A percentile compares a stretch with the other conserved stretches of the same genome.
These are phyloP conservation scores for Malus hybrid DNA, from an alignment of 331 rosid genomes.

Conservation along the genomic window DNA sequence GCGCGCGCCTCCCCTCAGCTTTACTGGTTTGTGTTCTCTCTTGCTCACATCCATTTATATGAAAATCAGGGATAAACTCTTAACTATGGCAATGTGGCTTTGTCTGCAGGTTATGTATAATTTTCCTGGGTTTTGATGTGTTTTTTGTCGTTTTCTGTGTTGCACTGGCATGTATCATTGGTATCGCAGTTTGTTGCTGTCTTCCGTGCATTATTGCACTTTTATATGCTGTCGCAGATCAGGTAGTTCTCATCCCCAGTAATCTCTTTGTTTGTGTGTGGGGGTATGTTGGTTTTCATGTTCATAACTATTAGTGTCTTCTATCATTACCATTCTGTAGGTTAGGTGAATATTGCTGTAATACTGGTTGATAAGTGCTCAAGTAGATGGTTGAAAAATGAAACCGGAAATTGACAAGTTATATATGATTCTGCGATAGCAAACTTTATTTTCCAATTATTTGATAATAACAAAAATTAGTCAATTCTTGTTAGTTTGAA, in stretches of 20 bases:
- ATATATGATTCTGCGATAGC: neutral
- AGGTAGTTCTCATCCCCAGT: slow-evolving; percentile 40
- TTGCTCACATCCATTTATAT: neutral
- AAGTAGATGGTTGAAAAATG: neutral
- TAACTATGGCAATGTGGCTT: slow-evolving; percentile 28
- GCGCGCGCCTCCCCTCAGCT: slow-evolving; percentile 71
- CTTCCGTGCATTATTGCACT: slow-evolving; percentile 97
- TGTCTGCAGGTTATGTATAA: slow-evolving; percentile 83
- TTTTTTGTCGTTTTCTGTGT: slow-evolving; percentile 97
- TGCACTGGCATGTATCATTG: slow-evolving; percentile 91
- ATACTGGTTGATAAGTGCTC: neutral
- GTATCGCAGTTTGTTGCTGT: slow-evolving; percentile 95
- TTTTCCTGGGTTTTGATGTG: slow-evolving; percentile 94
- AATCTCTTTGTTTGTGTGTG: neutral
- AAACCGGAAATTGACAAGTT: neutral
- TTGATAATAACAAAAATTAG: neutral
- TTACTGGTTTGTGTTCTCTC: slow-evolving; percentile 58
- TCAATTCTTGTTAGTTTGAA: neutral
- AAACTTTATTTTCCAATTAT: neutral
- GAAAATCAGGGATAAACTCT: slow-evolving; percentile 10
- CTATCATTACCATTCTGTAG: neutral
- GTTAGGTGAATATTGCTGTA: neutral
- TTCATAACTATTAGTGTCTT: neutral
- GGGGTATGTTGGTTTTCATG: neutral
- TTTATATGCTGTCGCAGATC: slow-evolving; percentile 90